These are phyloP conservation scores for Lactarius vividus DNA, from an alignment of 768 basidiomycete genomes.

Conservation along the genomic window DNA sequence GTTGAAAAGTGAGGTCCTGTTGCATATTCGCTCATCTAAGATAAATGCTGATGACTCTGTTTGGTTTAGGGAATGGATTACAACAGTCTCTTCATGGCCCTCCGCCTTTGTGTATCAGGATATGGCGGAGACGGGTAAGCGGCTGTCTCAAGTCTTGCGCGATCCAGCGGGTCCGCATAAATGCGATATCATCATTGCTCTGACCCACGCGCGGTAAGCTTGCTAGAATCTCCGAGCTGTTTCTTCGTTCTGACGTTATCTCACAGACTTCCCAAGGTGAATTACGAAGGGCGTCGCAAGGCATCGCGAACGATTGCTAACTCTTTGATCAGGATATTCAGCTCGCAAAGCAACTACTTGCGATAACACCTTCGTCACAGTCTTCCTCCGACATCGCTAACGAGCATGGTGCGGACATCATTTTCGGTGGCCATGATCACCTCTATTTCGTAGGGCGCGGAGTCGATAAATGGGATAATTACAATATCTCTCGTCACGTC, in stretches of 20 bases:
- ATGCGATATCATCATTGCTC: conserved; percentile 81
- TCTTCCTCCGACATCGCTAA: conserved; percentile 40
- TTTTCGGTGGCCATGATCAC: conserved; percentile 91
- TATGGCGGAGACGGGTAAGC: conserved; percentile 70
- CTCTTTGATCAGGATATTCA: conserved; percentile 53
- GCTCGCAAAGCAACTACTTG: conserved; percentile 64
- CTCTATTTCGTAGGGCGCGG: conserved; percentile 72
- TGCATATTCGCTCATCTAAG: neutral
- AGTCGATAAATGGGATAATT: conserved; percentile 62
- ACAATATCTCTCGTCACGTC: conserved; percentile 48
- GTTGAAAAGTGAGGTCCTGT: conserved; percentile 68
- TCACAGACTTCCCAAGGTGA: conserved; percentile 36
- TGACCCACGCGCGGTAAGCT: conserved; percentile 76
- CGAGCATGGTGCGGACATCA: conserved; percentile 75
- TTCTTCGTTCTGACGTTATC: neutral
- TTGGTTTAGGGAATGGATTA: conserved; percentile 75
- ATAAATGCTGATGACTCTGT: conserved; percentile 1
- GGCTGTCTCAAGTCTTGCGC: conserved; percentile 70
- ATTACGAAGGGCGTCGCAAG: neutral
- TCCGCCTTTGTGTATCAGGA: conserved; percentile 69
- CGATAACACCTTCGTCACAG: conserved; percentile 57
- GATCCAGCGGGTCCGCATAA: conserved; percentile 63
- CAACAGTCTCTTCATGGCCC: conserved; percentile 86
- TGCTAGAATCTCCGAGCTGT: neutral
- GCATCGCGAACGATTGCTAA: neutral